phyloP scores from a whole-genome alignment of 331 rosid genomes.

The Saraca asoca region DNA sequence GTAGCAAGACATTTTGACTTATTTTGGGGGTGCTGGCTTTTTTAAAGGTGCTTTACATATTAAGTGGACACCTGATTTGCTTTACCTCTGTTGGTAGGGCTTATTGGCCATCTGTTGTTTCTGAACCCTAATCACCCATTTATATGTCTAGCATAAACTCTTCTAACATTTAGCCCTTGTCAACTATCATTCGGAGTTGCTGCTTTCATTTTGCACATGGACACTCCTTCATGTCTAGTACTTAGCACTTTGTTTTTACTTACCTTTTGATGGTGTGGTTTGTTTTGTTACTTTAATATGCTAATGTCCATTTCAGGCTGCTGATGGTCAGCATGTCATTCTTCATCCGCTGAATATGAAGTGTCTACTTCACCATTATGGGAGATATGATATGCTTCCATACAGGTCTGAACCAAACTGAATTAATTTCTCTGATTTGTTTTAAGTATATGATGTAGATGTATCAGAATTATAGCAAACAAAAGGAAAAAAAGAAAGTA shows the following conservation, averaged over 20 bases:
- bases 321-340: conserved; percentile 95
- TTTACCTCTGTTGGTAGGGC: neutral
- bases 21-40: too few species aligned
- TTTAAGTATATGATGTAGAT: neutral
- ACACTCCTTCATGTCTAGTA: conserved; percentile 4
- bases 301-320: conserved; percentile 65
- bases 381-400: conserved; percentile 78
- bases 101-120: neutral
- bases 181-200: conserved; percentile 22
- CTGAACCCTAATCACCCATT: neutral
- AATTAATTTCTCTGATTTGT: conserved; percentile 24
- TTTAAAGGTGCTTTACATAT: neutral
- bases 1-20: neutral
- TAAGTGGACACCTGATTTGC: too few species aligned
- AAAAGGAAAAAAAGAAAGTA: neutral
- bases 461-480: too few species aligned
- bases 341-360: conserved; percentile 90
- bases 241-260: neutral
- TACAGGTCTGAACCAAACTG: conserved; percentile 57
- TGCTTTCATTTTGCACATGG: conserved; percentile 23
- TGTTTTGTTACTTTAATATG: conserved; percentile 27
- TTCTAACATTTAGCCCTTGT: neutral
- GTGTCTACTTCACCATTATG: conserved; percentile 83
- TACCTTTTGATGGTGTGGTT: conserved; percentile 17
- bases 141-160: neutral